Evolutionary conservation across 768 basidiomycete genomes (phyloP).

Genomic region (Suillus sp.): DNA sequence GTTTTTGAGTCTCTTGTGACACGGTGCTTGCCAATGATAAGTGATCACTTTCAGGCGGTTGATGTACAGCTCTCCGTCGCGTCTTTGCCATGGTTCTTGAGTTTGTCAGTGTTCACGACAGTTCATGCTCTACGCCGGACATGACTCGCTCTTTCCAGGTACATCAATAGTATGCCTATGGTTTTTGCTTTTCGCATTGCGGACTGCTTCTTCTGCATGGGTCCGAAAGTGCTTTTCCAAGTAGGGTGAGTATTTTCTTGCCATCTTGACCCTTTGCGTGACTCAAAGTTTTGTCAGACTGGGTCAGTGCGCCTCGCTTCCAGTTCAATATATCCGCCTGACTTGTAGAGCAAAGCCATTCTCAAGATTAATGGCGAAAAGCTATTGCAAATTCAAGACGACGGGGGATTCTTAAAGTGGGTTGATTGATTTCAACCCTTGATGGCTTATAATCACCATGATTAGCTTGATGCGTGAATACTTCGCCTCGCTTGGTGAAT

Average conservation of each 20-base stretch:
- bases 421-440: constrained; percentile 20
- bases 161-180: constrained; percentile 94
- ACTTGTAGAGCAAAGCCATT: constrained; percentile 61
- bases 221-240: constrained; percentile 97
- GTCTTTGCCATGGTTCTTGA: constrained; percentile 97
- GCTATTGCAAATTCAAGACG: constrained; percentile 90
- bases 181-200: constrained; percentile 97
- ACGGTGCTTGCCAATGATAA: constrained; percentile 87
- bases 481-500: constrained; percentile 90
- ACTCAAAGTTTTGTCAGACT: constrained; percentile 42
- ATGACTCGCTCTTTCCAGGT: constrained; percentile 43
- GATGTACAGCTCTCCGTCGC: constrained; percentile 98
- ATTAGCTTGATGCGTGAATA: constrained; percentile 90
- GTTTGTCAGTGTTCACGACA: constrained; percentile 63
- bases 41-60: constrained; percentile 86
- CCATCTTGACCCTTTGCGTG: constrained; percentile 7
- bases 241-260: constrained; percentile 65
- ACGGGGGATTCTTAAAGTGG: constrained; percentile 94
- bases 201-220: constrained; percentile 99
- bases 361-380: constrained; percentile 97
- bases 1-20: constrained; percentile 95
- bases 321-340: constrained; percentile 14
- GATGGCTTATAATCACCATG: constrained; percentile 4
- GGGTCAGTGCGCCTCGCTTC: constrained; percentile 43
- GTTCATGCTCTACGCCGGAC: neutral